Conservation (phyloP, 306 rosid genomes). For the Dryas drummondii region DNA sequence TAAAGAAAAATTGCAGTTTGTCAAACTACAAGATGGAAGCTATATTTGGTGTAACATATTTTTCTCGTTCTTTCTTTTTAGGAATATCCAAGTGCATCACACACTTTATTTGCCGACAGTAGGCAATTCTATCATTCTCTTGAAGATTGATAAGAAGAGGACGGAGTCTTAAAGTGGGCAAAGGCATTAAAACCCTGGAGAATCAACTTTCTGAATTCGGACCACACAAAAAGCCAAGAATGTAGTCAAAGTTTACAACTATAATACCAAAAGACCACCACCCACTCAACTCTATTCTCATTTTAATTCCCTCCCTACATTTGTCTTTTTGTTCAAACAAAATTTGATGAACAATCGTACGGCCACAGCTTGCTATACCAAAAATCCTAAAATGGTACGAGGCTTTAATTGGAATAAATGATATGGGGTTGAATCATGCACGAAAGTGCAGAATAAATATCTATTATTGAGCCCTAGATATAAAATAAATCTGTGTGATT, state of each 20-base stretch:
- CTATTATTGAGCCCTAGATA: neutral
- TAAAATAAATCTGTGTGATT: neutral
- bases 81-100: neutral
- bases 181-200: neutral
- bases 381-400: neutral
- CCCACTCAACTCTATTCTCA: neutral
- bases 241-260: slow-evolving; percentile 39
- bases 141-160: slow-evolving; percentile 6
- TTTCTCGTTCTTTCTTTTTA: neutral
- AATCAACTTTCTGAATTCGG: slow-evolving; percentile 15
- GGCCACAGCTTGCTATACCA: neutral
- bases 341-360: neutral
- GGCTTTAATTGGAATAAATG: neutral
- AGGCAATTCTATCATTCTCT: neutral
- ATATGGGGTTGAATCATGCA: neutral
- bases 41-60: slow-evolving; percentile 15
- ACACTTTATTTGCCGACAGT: slow-evolving; percentile 31
- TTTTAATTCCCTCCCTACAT: neutral
- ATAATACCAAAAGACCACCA: neutral
- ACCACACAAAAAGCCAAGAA: slow-evolving; percentile 25
- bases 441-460: neutral
- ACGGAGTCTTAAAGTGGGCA: slow-evolving; percentile 12
- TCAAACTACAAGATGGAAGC: too few relatives aligned
- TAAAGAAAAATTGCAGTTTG: neutral
- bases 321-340: slow-evolving; percentile 5